phyloP scores from a whole-genome alignment of 73 alveolate species.

The Diophrys sp. region DNA sequence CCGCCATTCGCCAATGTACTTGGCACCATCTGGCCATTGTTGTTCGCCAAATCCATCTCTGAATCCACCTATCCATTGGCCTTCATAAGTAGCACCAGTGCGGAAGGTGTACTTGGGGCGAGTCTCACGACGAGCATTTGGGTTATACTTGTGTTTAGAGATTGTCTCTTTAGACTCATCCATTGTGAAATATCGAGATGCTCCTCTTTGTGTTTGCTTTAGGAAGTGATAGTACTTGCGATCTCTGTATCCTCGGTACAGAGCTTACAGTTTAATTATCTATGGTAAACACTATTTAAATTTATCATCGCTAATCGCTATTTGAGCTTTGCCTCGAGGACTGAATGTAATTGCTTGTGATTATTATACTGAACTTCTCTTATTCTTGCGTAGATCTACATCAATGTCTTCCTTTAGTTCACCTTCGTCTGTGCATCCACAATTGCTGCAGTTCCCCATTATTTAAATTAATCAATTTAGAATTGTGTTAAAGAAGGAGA shows the following conservation, averaged over 20 bases:
- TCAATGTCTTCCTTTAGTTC: slow-evolving; percentile 26
- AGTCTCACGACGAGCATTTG: slow-evolving; percentile 57
- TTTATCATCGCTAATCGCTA: neutral
- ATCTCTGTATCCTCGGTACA: slow-evolving; percentile 48
- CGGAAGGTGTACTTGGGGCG: slow-evolving; percentile 59
- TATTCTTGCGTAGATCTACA: slow-evolving; percentile 8
- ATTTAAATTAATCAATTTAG: slow-evolving; percentile 7
- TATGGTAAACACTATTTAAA: neutral
- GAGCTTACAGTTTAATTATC: slow-evolving; percentile 38
- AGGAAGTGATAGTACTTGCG: slow-evolving; percentile 32
- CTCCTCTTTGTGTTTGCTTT: slow-evolving; percentile 23
- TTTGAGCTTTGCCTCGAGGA: neutral
- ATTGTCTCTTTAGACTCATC: slow-evolving; percentile 56
- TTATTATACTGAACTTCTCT: neutral
- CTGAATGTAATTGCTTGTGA: neutral
- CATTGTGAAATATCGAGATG: slow-evolving; percentile 37
- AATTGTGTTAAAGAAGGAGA: no score
- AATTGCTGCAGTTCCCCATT: slow-evolving; percentile 38
- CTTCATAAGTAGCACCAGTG: slow-evolving; percentile 82
- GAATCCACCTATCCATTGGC: slow-evolving; percentile 82
- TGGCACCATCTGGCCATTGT: slow-evolving; percentile 87
- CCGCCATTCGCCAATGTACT: slow-evolving; percentile 75
- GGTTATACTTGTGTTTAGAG: slow-evolving; percentile 29
- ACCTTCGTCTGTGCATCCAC: slow-evolving; percentile 37
- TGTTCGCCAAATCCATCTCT: slow-evolving; percentile 73